Evolutionary conservation across 225 moss, liverwort and hornwort species (phyloP).

Genomic region (Marchantia paleacea): DNA sequence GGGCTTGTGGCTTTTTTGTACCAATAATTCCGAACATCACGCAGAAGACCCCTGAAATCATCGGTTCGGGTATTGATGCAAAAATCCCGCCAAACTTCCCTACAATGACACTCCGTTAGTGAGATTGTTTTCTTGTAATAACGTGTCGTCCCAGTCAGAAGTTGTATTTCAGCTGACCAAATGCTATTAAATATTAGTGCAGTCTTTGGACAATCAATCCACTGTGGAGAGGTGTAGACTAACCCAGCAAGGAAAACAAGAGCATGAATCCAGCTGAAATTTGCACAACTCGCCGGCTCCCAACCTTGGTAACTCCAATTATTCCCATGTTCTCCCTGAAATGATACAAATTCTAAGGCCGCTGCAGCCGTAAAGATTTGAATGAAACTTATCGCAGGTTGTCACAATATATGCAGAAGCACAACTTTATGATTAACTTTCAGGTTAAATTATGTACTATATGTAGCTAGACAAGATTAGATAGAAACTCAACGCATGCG

Average conservation of each 20-base stretch:
- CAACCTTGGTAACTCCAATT: conserved; percentile 83
- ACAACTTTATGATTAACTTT: too few relatives aligned
- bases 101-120: conserved; percentile 11
- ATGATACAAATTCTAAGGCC: not conserved
- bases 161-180: too few relatives aligned
- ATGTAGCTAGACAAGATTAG: too few relatives aligned
- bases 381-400: too few relatives aligned
- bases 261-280: conserved; percentile 17
- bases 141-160: too few relatives aligned
- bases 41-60: conserved; percentile 69
- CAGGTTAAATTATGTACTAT: too few relatives aligned
- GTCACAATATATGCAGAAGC: too few relatives aligned
- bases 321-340: conserved; percentile 85
- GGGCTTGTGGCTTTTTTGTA: conserved; percentile 1
- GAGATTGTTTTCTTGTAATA: too few relatives aligned
- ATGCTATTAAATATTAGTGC: too few relatives aligned
- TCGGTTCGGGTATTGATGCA: conserved; percentile 86
- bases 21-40: conserved; percentile 54
- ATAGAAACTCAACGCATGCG: too few relatives aligned
- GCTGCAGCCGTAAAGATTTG: not conserved
- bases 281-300: conserved; percentile 51
- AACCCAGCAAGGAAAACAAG: conserved; percentile 66
- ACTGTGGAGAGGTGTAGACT: not conserved
- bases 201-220: too few relatives aligned
- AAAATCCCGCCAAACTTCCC: conserved; percentile 81